These are phyloP conservation scores for Suillus sp. DNA, from an alignment of 768 basidiomycete species.

Conservation along the genomic window DNA sequence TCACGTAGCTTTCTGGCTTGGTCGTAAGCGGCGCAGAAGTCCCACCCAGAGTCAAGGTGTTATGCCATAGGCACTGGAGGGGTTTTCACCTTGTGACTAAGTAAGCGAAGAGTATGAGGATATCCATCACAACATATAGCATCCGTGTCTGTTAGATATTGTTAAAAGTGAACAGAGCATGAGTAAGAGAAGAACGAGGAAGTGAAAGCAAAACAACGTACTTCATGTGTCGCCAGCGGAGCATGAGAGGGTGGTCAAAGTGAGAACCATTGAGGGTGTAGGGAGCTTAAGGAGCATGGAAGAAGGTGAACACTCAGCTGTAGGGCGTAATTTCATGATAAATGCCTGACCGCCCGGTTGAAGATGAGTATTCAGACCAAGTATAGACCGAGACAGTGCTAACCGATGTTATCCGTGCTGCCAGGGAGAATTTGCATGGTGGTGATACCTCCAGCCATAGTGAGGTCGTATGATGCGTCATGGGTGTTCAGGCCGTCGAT, in stretches of 20 bases:
- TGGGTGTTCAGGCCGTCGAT: conserved; percentile 50
- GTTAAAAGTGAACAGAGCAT: neutral
- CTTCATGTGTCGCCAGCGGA: conserved; percentile 34
- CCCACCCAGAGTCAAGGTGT: conserved; percentile 81
- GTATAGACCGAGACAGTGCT: conserved; percentile 15
- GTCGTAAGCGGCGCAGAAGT: conserved; percentile 75
- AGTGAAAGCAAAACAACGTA: conserved; percentile 11
- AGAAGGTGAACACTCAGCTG: conserved; percentile 45
- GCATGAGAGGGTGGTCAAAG: conserved; percentile 21
- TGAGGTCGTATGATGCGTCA: conserved; percentile 42
- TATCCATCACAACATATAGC: conserved; percentile 36
- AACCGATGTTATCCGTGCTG: conserved; percentile 31
- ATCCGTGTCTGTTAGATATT: conserved; percentile 34
- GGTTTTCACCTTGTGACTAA: conserved; percentile 32
- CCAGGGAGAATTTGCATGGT: conserved; percentile 53
- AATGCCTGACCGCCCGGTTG: conserved; percentile 50
- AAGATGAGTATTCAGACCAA: neutral
- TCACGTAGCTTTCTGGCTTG: conserved; percentile 69
- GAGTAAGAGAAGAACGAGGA: neutral
- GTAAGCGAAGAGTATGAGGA: neutral
- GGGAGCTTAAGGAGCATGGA: conserved; percentile 52
- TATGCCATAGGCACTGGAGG: conserved; percentile 41
- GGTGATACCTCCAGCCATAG: conserved; percentile 49
- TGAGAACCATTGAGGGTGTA: conserved; percentile 37
- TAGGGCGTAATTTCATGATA: conserved; percentile 51